Conservation (phyloP, 148 eudicot species). For the Selenicereus undatus region DNA sequence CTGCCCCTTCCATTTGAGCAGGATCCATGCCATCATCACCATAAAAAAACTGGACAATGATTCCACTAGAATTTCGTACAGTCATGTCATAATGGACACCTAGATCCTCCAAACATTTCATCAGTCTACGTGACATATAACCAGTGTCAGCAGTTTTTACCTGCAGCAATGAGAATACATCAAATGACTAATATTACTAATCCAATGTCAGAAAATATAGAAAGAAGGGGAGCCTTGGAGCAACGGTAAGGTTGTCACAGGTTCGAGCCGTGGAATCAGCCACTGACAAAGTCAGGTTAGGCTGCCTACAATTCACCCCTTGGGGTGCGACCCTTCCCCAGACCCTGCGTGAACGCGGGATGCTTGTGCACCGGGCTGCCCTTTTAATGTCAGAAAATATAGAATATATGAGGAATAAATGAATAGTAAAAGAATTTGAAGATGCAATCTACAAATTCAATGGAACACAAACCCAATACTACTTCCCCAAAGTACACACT, state of each 20-base stretch:
- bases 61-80: conserved; percentile 80
- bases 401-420: background rate
- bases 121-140: conserved; percentile 95
- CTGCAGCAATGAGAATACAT: conserved; percentile 38
- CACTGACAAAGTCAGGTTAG: too few species aligned
- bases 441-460: too few species aligned
- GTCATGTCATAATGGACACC: conserved; percentile 82
- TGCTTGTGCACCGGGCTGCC: too few species aligned
- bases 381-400: too few species aligned
- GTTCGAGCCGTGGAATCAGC: too few species aligned
- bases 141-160: conserved; percentile 99
- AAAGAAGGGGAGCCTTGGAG: too few species aligned
- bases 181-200: background rate
- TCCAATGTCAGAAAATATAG: too few species aligned
- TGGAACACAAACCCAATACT: background rate
- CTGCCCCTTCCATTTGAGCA: conserved; percentile 90
- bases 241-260: too few species aligned
- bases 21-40: conserved; percentile 99
- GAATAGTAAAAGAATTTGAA: background rate
- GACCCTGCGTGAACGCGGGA: too few species aligned
- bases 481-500: background rate
- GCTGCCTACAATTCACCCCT: too few species aligned
- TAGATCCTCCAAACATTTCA: conserved; percentile 89
- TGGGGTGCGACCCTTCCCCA: too few species aligned
- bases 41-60: conserved; percentile 75